Evolutionary conservation across 2,329 filamentous ascomycete genomes (phyloP), one percentile per base, ranked within the genome.

Genomic region (Calycina herbarum): DNA sequence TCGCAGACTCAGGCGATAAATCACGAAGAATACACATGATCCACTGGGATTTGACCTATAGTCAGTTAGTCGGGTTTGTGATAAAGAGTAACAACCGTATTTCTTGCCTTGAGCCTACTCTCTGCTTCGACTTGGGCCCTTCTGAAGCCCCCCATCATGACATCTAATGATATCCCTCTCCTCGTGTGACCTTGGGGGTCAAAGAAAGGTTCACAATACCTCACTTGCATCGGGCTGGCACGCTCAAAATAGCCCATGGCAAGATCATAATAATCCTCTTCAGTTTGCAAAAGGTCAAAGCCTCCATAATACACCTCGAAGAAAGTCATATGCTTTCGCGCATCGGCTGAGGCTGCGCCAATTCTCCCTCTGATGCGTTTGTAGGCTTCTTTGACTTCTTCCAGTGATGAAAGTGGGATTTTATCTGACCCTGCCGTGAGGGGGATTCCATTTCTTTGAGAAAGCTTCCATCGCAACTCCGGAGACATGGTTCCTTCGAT

Each of bases 181-280:
- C 79, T 79, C 5, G 85, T 83, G 77, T 93, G 91, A 0, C 87
- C 89, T 77, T 93, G 90, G 1, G 90, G 89, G 75, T 93, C 90
- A 78, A 93, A 93, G 78, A 92, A 93, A 69, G 92, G 83, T 76
- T 93, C 90, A 33, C 87, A 88, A 73, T 93, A 90, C 59, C 84
- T 81, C 1, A 93, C 85, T 58, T 85, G 85, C 69, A 92, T 86
- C 6, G 78, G 77, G 17, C 83, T 80, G 1, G 88, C 90, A 66
- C 82, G 85, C 57, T 81, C 74, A 75, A 93, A 89, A 79, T 93
- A 93, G 65, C 83, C 82, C 80, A 86, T 89, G 1, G 89, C 89
- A 24, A 94, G 82, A 64, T 85, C 84, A 74, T 90, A 88, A 71
- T 91, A 93, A 77, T 93, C 91, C n/a, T 80, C 77, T 35, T 83